phyloP scores from a whole-genome alignment of 2,329 filamentous ascomycete genomes.

The Colletotrichum brevisporum region DNA sequence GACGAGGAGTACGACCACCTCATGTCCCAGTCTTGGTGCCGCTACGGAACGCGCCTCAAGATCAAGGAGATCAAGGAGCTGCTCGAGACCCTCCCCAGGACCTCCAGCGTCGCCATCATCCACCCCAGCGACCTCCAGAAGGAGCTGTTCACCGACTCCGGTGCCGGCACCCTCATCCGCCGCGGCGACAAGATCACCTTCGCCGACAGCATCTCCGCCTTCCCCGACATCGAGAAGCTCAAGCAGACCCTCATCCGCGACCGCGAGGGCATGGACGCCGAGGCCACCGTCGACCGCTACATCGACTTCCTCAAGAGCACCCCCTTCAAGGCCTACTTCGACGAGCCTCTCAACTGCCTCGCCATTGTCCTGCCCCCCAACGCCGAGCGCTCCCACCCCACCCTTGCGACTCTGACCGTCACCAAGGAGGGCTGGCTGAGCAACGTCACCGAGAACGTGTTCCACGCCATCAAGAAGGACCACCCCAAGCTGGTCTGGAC shows the following conservation, averaged over 20 bases:
- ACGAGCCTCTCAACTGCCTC: slow-evolving; percentile 93
- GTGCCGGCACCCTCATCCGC: slow-evolving; percentile 92
- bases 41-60: slow-evolving; percentile 94
- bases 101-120: slow-evolving; percentile 96
- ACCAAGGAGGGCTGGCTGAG: slow-evolving; percentile 95
- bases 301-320: slow-evolving; percentile 82
- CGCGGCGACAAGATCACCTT: slow-evolving; percentile 91
- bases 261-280: slow-evolving; percentile 84
- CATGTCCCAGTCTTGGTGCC: slow-evolving; percentile 95
- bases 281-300: slow-evolving; percentile 88
- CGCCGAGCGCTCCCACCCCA: slow-evolving; percentile 78
- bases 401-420: slow-evolving; percentile 90
- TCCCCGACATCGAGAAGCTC: slow-evolving; percentile 81
- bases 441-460: slow-evolving; percentile 96
- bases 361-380: slow-evolving; percentile 86
- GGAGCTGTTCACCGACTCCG: slow-evolving; percentile 96
- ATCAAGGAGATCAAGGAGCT: slow-evolving; percentile 98
- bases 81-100: slow-evolving; percentile 87
- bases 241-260: slow-evolving; percentile 88
- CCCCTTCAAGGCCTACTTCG: slow-evolving; percentile 93
- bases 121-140: slow-evolving; percentile 96
- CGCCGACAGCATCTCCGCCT: slow-evolving; percentile 78
- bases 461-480: slow-evolving; percentile 93
- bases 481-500: slow-evolving; percentile 94
- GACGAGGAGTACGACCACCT: slow-evolving; percentile 95